Evolutionary conservation across 148 eudicot genomes (phyloP).

Genomic region (Polygonum maritimum): DNA sequence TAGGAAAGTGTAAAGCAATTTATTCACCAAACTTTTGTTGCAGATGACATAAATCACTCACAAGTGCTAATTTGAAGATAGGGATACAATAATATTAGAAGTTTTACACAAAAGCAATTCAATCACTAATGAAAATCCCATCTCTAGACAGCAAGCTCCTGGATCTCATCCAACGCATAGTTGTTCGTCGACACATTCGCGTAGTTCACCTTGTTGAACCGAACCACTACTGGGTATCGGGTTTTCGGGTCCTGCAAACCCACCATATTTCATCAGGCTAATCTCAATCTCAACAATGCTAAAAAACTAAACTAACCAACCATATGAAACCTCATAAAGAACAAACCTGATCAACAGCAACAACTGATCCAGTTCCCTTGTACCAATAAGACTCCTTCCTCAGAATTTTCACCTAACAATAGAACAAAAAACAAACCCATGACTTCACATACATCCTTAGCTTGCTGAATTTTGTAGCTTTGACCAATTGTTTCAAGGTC

Average conservation of each 20-base stretch:
- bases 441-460: neutral
- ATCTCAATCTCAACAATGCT: neutral
- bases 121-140: conserved; percentile 2
- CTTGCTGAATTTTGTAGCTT: neutral
- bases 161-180: conserved; percentile 89
- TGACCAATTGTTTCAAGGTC: neutral
- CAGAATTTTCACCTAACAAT: conserved; percentile 66
- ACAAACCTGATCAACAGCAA: conserved; percentile 89
- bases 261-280: neutral
- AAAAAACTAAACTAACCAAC: neutral
- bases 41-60: conserved; percentile 9
- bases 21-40: neutral
- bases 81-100: conserved; percentile 3
- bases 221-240: conserved; percentile 87
- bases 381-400: conserved; percentile 96
- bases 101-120: conserved; percentile 3
- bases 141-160: conserved; percentile 35
- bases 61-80: neutral
- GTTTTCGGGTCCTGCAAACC: conserved; percentile 68
- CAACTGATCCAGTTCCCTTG: conserved; percentile 89
- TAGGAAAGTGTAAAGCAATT: neutral
- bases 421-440: neutral
- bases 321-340: neutral
- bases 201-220: conserved; percentile 93
- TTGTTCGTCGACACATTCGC: conserved; percentile 93